These are phyloP conservation scores for Sapria himalayana DNA, from an alignment of 345 rosid species.

Conservation along the genomic window DNA sequence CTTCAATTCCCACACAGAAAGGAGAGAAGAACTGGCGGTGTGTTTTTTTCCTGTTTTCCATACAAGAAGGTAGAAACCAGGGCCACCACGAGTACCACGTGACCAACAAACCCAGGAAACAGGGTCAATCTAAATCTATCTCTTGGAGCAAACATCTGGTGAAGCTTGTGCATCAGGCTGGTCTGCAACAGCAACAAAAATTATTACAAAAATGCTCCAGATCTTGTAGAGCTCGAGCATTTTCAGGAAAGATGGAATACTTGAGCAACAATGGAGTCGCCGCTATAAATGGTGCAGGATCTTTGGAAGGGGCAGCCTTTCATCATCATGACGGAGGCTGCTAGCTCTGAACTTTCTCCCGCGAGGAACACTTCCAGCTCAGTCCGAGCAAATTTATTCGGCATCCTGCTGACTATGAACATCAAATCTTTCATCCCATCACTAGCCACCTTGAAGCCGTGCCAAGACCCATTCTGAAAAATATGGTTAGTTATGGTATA, in stretches of 20 bases:
- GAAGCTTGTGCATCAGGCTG: conserved; percentile 79
- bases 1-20: no score
- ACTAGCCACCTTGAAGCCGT: conserved; percentile 31
- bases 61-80: conserved; percentile 46
- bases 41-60: no score
- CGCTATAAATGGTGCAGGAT: conserved; percentile 56
- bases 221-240: background rate
- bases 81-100: conserved; percentile 31
- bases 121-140: conserved; percentile 50
- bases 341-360: conserved; percentile 13
- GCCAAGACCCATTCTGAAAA: conserved; percentile 51
- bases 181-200: conserved; percentile 33
- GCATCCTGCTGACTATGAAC: conserved; percentile 30
- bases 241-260: conserved; percentile 10
- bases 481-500: no score
- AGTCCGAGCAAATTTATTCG: conserved; percentile 24
- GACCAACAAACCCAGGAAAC: conserved; percentile 37
- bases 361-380: conserved; percentile 39
- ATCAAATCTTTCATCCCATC: conserved; percentile 23
- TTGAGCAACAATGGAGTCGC: conserved; percentile 56
- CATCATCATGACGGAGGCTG: conserved; percentile 21
- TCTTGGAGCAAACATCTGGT: conserved; percentile 38
- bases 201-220: background rate
- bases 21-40: no score
- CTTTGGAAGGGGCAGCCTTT: conserved; percentile 56